phyloP scores from a whole-genome alignment of 139 green algal species.

The Chlamydomonas urium region DNA sequence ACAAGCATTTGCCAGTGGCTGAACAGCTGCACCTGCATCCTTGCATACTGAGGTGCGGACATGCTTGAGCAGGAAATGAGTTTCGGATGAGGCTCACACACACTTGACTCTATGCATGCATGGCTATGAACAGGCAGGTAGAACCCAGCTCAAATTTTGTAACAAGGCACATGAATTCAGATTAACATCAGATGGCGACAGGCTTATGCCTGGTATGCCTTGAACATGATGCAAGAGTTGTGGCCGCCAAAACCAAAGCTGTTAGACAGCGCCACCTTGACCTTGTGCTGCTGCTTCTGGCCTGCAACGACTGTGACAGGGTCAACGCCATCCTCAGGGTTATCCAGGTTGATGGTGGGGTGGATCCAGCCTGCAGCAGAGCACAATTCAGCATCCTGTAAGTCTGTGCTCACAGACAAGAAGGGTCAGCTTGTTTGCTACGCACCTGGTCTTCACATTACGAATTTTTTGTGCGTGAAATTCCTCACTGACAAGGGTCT shows the following conservation, averaged over 20 bases:
- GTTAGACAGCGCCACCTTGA: constrained; percentile 78
- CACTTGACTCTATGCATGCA: no score
- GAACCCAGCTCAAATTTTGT: no score
- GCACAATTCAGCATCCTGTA: background rate
- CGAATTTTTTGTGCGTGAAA: background rate
- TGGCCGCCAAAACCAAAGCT: constrained; percentile 97
- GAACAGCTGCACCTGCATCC: no score
- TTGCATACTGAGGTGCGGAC: no score
- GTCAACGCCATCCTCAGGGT: constrained; percentile 70
- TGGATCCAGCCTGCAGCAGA: constrained; percentile 88
- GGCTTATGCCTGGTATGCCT: constrained; percentile 57
- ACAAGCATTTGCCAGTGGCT: no score
- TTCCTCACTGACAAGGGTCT: background rate
- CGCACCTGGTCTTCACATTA: background rate
- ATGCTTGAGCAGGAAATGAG: no score
- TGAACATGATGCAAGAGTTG: constrained; percentile 91
- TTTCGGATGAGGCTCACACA: no score
- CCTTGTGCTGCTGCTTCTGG: constrained; percentile 46
- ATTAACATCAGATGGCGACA: no score
- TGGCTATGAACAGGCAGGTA: no score
- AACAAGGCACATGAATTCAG: no score
- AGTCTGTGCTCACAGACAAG: background rate
- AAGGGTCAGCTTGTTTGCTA: no score
- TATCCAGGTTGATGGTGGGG: constrained; percentile 91
- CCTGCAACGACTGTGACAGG: constrained; percentile 30